Evolutionary conservation across 1,284 basidiomycete species (phyloP), one percentile per base, ranked within the genome.

Genomic region (Heterobasidion occidentale): DNA sequence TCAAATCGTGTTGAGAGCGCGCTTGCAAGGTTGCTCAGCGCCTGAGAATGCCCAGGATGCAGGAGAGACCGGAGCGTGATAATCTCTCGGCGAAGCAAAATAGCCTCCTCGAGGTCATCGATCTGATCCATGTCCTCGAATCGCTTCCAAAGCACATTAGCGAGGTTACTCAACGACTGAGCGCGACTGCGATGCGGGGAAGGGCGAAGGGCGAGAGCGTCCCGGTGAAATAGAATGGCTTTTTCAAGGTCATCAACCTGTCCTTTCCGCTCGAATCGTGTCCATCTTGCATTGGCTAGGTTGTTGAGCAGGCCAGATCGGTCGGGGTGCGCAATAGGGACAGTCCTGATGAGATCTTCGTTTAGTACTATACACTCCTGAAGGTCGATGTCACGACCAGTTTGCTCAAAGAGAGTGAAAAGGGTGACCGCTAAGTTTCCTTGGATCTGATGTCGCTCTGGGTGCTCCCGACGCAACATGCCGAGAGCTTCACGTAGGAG

Each of bases 171-270:
- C 7, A 20, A 14, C 59, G 61, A 3, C 60, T 56, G 53, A 56
- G 55, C 11, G 11, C 38, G 11, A n/a, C 15, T 8, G 12, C 67
- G 60, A 46, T 64, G 50, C 44, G 55, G 38, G 27, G 59, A n/a
- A 6, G 63, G 56, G 19, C 61, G 58, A 11, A 67, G 58, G 1
- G 51, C 46, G 6, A 67, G 56, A 34, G 69, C 64, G 2, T 64
- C 59, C 17, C 59, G 60, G 47, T 65, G 65, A 48, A 66, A 60
- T n/a, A 59, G 49, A 14, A 73, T 60, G 3, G 71, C 68, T 45
- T 65, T 59, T n/a, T 73, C 63, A 36, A 75, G 58, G 56, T 74
- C 71, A 42, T n/a, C 38, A n/a, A 42, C 12, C 38, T 42, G 38
- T 12, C 38, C 38, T n/a, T 11, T 42, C 38, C 2, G 38, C 15